Percentiles rank a stretch among this genome's conserved stretches.
phyloP scores from a whole-genome alignment of 83 land plant species.

The Picea mariana region DNA sequence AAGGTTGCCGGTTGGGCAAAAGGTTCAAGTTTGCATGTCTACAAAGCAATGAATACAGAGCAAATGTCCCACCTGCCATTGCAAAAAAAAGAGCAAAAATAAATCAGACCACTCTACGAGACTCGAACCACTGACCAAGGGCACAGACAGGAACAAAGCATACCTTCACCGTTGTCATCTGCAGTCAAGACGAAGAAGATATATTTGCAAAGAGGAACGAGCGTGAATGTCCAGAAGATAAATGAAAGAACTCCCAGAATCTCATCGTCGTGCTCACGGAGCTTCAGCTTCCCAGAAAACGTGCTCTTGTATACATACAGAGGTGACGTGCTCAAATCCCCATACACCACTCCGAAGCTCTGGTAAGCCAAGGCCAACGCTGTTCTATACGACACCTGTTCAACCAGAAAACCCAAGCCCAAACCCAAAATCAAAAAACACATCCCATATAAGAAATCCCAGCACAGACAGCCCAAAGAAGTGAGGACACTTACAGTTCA shows the following conservation, averaged over 20 bases:
- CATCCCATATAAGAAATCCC: too few species aligned
- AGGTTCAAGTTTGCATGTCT: conserved; percentile 65
- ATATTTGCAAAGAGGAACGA: conserved; percentile 42
- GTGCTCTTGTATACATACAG: conserved; percentile 46
- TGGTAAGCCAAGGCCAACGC: conserved; percentile 36
- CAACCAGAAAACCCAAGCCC: too few species aligned
- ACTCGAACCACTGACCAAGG: neutral
- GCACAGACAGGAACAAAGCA: too few species aligned
- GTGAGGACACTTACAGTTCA: too few species aligned
- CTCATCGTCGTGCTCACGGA: conserved; percentile 30
- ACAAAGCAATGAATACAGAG: conserved; percentile 75
- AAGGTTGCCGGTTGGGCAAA: conserved; percentile 66
- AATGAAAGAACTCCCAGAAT: conserved; percentile 39
- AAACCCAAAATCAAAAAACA: too few species aligned
- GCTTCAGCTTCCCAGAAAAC: conserved; percentile 29
- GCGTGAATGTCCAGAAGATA: conserved; percentile 43
- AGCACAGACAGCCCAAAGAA: too few species aligned
- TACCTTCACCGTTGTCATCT: conserved; percentile 59
- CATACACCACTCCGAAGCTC: conserved; percentile 41
- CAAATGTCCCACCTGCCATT: conserved; percentile 78
- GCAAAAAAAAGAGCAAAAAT: neutral
- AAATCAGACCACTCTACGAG: neutral
- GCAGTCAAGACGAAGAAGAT: conserved; percentile 32
- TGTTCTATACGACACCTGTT: conserved; percentile 10
- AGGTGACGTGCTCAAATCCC: conserved; percentile 41